Evolutionary conservation across 495 filamentous ascomycete species (phyloP).

Genomic region (Ramalina intermedia): DNA sequence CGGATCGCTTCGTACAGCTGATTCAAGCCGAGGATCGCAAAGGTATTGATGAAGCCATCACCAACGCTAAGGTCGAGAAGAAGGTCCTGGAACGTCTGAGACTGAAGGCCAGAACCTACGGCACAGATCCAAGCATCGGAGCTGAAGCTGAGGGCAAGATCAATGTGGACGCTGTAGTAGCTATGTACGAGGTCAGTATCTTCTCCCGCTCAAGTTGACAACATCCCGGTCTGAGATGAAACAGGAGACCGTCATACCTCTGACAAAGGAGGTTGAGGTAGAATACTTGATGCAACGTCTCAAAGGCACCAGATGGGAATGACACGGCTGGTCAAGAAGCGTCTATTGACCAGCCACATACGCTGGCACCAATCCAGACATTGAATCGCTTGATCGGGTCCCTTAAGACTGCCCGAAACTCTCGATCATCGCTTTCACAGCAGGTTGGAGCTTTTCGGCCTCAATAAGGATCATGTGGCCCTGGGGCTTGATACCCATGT

Average conservation of each 20-base stretch:
- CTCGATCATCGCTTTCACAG: constrained; percentile 55
- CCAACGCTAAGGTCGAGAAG: constrained; percentile 74
- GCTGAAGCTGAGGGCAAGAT: constrained; percentile 53
- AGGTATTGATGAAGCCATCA: constrained; percentile 82
- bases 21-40: constrained; percentile 65
- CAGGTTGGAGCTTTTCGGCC: constrained; percentile 47
- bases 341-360: background rate
- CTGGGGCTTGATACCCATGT: constrained; percentile 71
- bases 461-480: constrained; percentile 72
- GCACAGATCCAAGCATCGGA: constrained; percentile 68
- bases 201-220: background rate
- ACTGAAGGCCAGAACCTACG: constrained; percentile 90
- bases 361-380: too few relatives aligned
- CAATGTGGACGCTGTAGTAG: constrained; percentile 80
- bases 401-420: constrained; percentile 37
- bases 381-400: too few relatives aligned
- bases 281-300: constrained; percentile 95
- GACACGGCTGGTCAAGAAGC: background rate
- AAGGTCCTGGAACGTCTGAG: constrained; percentile 79
- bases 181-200: constrained; percentile 66
- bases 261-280: constrained; percentile 95
- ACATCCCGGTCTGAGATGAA: constrained; percentile 11
- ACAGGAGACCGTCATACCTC: constrained; percentile 79
- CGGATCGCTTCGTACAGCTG: constrained; percentile 61
- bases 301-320: constrained; percentile 51